A percentile compares a stretch with the other conserved stretches of the same genome.
These are phyloP conservation scores for Eremothecium cymbalariae DNA, from an alignment of 1,139 yeast species.

Conservation along the genomic window DNA sequence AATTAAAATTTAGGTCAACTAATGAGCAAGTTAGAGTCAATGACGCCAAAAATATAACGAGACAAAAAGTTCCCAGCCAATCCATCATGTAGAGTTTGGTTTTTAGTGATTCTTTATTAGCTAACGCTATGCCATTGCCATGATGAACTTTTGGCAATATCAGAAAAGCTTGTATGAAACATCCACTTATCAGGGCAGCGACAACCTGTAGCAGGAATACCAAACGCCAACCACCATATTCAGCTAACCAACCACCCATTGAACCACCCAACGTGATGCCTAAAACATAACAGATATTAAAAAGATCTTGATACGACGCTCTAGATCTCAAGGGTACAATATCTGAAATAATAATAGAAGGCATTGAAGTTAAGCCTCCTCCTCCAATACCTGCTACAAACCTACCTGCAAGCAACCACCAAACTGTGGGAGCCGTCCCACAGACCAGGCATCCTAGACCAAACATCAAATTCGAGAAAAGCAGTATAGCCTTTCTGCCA, in stretches of 20 bases:
- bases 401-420: conserved; percentile 59
- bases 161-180: conserved; percentile 33
- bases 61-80: conserved; percentile 56
- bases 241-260: conserved; percentile 38
- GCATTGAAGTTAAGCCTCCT: conserved; percentile 50
- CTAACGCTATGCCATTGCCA: conserved; percentile 21
- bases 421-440: conserved; percentile 40
- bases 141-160: conserved; percentile 38
- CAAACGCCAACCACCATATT: conserved; percentile 75
- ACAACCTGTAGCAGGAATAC: conserved; percentile 55
- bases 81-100: conserved; percentile 55
- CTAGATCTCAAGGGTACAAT: conserved; percentile 49
- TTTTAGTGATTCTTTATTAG: conserved; percentile 20
- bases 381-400: conserved; percentile 58
- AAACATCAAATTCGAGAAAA: conserved; percentile 43
- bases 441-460: conserved; percentile 50
- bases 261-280: conserved; percentile 70
- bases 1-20: conserved; percentile 31
- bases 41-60: conserved; percentile 47
- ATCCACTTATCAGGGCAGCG: conserved; percentile 37
- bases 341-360: conserved; percentile 50
- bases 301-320: conserved; percentile 54
- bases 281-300: conserved; percentile 55
- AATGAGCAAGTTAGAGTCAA: conserved; percentile 59
- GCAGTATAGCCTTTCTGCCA: conserved; percentile 55